Conservation (phyloP, 495 filamentous ascomycete genomes). For the Penicillium bovifimosum region DNA sequence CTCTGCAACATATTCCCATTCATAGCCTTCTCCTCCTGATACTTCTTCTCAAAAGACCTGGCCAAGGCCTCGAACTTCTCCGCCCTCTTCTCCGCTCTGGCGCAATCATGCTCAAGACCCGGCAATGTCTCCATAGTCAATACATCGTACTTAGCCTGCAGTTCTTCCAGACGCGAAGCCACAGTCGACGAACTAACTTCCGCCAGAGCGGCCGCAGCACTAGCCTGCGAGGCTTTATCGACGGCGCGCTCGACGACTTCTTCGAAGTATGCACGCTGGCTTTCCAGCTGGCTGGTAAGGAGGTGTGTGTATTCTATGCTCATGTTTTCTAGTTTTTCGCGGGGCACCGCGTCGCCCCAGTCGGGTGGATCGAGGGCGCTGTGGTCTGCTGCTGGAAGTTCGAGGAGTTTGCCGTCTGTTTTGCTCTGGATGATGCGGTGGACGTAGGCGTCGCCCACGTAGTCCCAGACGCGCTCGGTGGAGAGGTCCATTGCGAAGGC, state of each 20-base stretch:
- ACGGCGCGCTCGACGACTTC: conserved; percentile 86
- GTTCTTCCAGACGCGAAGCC: conserved; percentile 42
- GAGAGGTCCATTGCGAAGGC: conserved; percentile 88
- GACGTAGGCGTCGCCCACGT: conserved; percentile 88
- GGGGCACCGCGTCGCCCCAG: conserved; percentile 68
- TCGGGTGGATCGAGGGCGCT: conserved; percentile 41
- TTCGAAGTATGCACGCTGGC: conserved; percentile 89
- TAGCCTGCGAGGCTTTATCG: conserved; percentile 79
- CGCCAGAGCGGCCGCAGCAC: conserved; percentile 59
- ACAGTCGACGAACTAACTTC: conserved; percentile 47
- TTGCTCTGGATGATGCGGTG: conserved; percentile 92
- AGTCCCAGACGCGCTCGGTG: conserved; percentile 97
- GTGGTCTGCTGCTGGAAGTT: conserved; percentile 57
- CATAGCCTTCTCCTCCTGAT: conserved; percentile 84
- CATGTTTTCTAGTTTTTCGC: conserved; percentile 88
- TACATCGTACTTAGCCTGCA: conserved; percentile 51
- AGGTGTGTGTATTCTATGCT: conserved; percentile 92
- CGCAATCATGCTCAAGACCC: conserved; percentile 61
- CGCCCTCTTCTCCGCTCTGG: conserved; percentile 60
- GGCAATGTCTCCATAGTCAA: conserved; percentile 57
- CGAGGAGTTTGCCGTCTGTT: conserved; percentile 80
- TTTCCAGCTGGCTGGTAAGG: conserved; percentile 84
- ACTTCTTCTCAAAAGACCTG: conserved; percentile 65
- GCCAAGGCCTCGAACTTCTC: conserved; percentile 71
- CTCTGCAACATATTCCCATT: conserved; percentile 71